Percentiles rank a stretch among this genome's conserved stretches.
These are phyloP conservation scores for Peniophora sp. DNA, from an alignment of 1,284 basidiomycete species.

Conservation along the genomic window DNA sequence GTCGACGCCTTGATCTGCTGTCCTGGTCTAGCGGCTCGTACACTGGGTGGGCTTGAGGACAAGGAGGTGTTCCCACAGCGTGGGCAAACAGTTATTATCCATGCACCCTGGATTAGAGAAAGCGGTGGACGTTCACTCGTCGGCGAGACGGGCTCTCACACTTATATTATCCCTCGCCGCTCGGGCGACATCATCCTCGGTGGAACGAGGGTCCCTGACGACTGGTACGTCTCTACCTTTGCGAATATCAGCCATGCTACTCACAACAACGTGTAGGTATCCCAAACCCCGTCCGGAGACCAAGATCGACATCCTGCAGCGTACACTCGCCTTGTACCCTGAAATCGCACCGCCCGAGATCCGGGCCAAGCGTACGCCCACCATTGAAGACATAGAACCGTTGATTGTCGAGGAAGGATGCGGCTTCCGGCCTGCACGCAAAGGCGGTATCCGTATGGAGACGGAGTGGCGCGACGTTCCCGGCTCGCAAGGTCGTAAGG, in stretches of 20 bases:
- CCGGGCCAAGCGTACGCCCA: constrained; percentile 38
- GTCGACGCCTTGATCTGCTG: constrained; percentile 59
- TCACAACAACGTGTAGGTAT: constrained; percentile 27
- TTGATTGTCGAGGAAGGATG: constrained; percentile 65
- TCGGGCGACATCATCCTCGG: constrained; percentile 66
- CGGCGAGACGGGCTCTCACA: constrained; percentile 35
- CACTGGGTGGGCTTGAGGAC: constrained; percentile 39
- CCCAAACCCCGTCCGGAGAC: constrained; percentile 52
- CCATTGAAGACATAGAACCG: constrained; percentile 53
- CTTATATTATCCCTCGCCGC: constrained; percentile 66
- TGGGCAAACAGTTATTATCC: constrained; percentile 42
- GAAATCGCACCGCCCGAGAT: constrained; percentile 60
- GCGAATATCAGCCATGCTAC: not conserved
- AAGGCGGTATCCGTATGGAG: constrained; percentile 37
- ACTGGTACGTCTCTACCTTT: constrained; percentile 40
- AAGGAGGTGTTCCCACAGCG: constrained; percentile 40
- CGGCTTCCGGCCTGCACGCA: constrained; percentile 38
- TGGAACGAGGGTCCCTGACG: constrained; percentile 50
- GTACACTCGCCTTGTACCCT: constrained; percentile 50
- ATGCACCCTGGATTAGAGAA: constrained; percentile 42
- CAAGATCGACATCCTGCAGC: constrained; percentile 50
- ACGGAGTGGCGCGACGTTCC: constrained; percentile 20
- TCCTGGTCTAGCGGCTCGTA: constrained; percentile 44
- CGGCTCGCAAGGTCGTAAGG: constrained; percentile 11
- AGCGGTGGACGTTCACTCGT: constrained; percentile 46